These are phyloP conservation scores for Hondaea fermentalgiana DNA, from an alignment of 108 stramenopile genomes.

Conservation along the genomic window DNA sequence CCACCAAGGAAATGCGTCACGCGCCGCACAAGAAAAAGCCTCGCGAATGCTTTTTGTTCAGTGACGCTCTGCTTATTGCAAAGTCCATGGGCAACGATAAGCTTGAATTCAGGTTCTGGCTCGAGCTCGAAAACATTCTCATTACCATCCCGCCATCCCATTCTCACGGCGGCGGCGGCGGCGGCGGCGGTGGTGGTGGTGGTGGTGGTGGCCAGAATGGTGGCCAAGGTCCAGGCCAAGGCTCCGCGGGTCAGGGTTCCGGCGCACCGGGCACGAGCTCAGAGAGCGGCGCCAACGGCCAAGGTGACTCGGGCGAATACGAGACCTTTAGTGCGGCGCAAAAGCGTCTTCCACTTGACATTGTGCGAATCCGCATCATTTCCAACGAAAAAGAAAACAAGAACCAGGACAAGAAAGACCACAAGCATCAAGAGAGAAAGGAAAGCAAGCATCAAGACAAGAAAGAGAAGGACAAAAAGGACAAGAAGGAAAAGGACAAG, in stretches of 20 bases:
- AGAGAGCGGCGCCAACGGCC: not conserved
- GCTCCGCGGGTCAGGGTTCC: not conserved
- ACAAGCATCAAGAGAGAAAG: not conserved
- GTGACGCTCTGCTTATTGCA: not conserved
- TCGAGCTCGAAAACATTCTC: constrained; percentile 3
- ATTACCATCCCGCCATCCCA: not conserved
- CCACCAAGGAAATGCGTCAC: constrained; percentile 9
- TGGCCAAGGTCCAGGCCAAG: not conserved
- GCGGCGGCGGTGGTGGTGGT: not conserved
- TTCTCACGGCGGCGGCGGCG: not conserved
- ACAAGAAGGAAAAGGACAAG: not conserved
- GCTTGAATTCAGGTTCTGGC: not conserved
- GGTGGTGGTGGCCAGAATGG: not conserved
- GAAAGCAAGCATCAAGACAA: not conserved
- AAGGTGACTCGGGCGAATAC: not conserved
- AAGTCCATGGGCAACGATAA: constrained; percentile 3
- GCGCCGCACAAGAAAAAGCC: constrained; percentile 12
- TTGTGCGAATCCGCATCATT: not conserved
- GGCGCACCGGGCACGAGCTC: not conserved
- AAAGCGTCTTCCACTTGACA: constrained; percentile 7
- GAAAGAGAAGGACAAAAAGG: not conserved
- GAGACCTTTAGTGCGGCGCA: not conserved
- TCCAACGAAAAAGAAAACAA: not conserved
- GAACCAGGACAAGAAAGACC: not conserved
- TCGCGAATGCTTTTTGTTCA: not conserved